phyloP scores from a whole-genome alignment of 306 rosid species.

The Citrullus colocynthis region DNA sequence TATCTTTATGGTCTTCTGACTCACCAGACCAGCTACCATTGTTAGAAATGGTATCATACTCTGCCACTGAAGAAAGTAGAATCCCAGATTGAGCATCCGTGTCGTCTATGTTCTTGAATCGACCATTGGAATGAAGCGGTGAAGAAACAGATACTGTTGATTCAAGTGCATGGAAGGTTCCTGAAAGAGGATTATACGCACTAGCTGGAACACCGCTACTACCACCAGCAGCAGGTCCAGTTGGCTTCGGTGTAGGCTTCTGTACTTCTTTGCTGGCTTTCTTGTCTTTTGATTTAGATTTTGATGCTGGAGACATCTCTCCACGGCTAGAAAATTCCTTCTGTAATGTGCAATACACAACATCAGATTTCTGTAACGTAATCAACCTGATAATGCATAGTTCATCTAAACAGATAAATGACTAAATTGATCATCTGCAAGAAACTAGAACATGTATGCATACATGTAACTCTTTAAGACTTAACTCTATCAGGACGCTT shows the following conservation, averaged over 20 bases:
- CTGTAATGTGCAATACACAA: background rate
- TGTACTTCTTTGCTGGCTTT: conserved; percentile 65
- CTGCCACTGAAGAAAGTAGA: conserved; percentile 37
- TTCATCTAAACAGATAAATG: background rate
- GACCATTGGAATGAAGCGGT: conserved; percentile 54
- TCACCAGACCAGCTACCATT: conserved; percentile 99
- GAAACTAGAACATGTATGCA: background rate
- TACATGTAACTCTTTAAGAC: background rate
- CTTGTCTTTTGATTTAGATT: conserved; percentile 80
- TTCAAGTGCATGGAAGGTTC: conserved; percentile 84
- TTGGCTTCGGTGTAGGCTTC: conserved; percentile 45
- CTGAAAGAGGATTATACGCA: conserved; percentile 78
- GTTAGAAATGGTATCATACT: conserved; percentile 92
- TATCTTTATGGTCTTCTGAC: conserved; percentile 90
- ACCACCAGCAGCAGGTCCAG: conserved; percentile 50
- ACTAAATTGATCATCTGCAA: background rate
- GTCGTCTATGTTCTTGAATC: conserved; percentile 84
- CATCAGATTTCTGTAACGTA: background rate
- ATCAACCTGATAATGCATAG: background rate
- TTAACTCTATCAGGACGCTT: background rate
- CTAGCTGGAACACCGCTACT: conserved; percentile 56
- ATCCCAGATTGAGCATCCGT: conserved; percentile 75
- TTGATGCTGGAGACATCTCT: conserved; percentile 84
- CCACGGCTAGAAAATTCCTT: conserved; percentile 6
- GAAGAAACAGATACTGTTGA: conserved; percentile 39